These are phyloP conservation scores for Fusarium humuli DNA, from an alignment of 2,329 filamentous ascomycete species.

Conservation along the genomic window DNA sequence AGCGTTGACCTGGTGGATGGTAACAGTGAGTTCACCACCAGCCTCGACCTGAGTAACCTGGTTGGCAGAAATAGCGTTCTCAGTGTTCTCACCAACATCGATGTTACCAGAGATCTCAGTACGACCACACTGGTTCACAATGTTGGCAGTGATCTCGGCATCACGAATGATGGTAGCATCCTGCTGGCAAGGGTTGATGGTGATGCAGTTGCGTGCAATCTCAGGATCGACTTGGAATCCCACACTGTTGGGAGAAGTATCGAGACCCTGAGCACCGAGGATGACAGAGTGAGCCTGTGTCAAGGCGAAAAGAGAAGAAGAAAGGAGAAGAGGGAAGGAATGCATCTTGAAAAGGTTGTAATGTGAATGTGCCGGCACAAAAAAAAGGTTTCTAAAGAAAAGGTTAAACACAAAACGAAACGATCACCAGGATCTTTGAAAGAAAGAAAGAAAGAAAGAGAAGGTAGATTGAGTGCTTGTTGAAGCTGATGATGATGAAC, in stretches of 20 bases:
- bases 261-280: conserved; percentile 58
- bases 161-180: conserved; percentile 73
- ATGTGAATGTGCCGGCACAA: conserved; percentile 42
- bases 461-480: conserved; percentile 17
- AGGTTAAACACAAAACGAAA: conserved; percentile 21
- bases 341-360: conserved; percentile 31
- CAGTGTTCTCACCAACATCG: conserved; percentile 67
- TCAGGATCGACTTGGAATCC: conserved; percentile 65
- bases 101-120: conserved; percentile 72
- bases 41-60: conserved; percentile 62
- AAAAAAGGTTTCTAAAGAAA: not conserved
- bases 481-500: conserved; percentile 37
- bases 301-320: conserved; percentile 34
- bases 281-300: conserved; percentile 58
- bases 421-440: conserved; percentile 45
- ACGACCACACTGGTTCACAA: conserved; percentile 71
- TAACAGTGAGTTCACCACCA: conserved; percentile 64
- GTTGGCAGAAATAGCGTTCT: conserved; percentile 60
- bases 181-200: conserved; percentile 73
- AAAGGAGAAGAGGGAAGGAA: conserved; percentile 29
- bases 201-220: conserved; percentile 71
- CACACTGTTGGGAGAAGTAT: conserved; percentile 59
- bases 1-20: conserved; percentile 74
- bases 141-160: conserved; percentile 62
- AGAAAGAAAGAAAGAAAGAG: conserved; percentile 17